Percentiles rank a stretch among this genome's conserved stretches.
These are phyloP conservation scores for Fusarium pseudonygamai DNA, from an alignment of 2,329 filamentous ascomycete species.

Conservation along the genomic window DNA sequence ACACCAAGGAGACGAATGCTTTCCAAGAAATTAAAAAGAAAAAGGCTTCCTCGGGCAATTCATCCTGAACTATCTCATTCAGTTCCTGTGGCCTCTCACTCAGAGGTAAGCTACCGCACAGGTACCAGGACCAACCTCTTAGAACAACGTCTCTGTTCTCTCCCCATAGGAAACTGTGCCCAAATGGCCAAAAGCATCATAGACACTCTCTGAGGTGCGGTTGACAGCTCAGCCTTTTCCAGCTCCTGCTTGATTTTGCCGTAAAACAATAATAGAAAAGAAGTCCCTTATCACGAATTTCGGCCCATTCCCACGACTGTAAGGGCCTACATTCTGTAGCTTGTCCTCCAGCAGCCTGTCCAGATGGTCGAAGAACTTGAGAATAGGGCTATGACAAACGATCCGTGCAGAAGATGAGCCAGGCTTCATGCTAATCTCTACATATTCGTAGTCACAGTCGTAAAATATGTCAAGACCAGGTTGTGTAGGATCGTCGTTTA, in stretches of 20 bases:
- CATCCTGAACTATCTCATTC: background rate
- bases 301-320: rapidly evolving
- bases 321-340: rapidly evolving
- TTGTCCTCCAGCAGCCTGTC: background rate
- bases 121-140: background rate
- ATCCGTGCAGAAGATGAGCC: background rate
- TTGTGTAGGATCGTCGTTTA: background rate
- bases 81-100: background rate
- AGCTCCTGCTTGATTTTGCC: background rate
- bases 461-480: background rate
- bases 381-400: background rate
- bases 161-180: background rate
- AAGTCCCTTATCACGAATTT: background rate
- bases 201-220: background rate
- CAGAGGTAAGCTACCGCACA: too few species aligned
- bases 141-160: background rate
- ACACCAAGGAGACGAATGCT: too few species aligned
- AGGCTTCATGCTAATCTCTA: background rate
- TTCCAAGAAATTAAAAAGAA: too few species aligned
- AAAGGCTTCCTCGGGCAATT: background rate
- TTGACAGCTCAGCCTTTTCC: too few species aligned
- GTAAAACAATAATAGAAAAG: background rate
- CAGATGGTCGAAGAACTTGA: background rate
- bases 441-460: background rate
- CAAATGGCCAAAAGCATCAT: background rate